These are phyloP conservation scores for Pugionium cornutum DNA, from an alignment of 345 rosid species.

Conservation along the genomic window DNA sequence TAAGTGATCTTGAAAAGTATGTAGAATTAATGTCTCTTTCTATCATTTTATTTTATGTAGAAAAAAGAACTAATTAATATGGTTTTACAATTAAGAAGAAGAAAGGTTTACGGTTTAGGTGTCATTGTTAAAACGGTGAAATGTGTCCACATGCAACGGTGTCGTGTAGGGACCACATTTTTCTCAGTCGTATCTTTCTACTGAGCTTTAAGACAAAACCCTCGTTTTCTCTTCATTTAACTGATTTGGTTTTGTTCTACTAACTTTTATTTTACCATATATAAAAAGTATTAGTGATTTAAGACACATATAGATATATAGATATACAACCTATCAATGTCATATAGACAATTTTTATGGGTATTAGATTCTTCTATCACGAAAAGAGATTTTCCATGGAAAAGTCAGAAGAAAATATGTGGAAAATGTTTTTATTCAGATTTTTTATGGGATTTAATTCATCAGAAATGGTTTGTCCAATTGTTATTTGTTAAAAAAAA, in stretches of 20 bases:
- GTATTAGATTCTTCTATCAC: slow-evolving; percentile 5
- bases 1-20: slow-evolving; percentile 40
- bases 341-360: too few species aligned
- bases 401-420: too few species aligned
- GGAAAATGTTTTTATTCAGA: too few species aligned
- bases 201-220: slow-evolving; percentile 45
- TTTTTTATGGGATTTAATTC: too few species aligned
- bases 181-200: slow-evolving; percentile 42
- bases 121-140: slow-evolving; percentile 48
- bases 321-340: neutral
- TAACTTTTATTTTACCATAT: slow-evolving; percentile 2
- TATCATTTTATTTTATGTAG: slow-evolving; percentile 2
- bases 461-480: too few species aligned
- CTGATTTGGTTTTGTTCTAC: slow-evolving; percentile 39
- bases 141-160: slow-evolving; percentile 57
- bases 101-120: slow-evolving; percentile 41
- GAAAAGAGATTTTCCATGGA: too few species aligned
- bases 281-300: neutral
- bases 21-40: slow-evolving; percentile 25
- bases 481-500: too few species aligned
- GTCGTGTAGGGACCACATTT: slow-evolving; percentile 44
- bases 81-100: slow-evolving; percentile 28
- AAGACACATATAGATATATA: neutral
- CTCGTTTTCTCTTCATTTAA: slow-evolving; percentile 41
- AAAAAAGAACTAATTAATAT: neutral